Base-by-base conservation (phyloP, 2,329 filamentous ascomycete genomes). In the Calonectria pseudoturangicola region DNA sequence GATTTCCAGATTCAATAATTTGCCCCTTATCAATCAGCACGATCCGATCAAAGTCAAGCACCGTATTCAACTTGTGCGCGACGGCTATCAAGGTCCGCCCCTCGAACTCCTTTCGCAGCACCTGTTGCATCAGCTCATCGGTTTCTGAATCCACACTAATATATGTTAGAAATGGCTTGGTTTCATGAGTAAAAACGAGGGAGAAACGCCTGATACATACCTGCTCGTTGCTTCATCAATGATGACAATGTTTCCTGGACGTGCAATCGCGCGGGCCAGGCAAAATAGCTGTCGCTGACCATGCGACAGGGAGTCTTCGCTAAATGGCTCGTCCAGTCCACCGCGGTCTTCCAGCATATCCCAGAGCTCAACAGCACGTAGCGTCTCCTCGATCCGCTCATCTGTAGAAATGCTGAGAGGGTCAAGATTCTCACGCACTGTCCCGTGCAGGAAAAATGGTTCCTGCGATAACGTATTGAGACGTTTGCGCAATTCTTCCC, bases 151-250 rank as follows among this genome's bases (percentile, higher is more conserved):
- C 75, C 28, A 77, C 75, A 21, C 75, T 77, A 33, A 2, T 1
- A 9, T 30, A 2, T 9, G 63, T 77, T 33, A 77, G 56, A 28
- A 10, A 0, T 9, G 4, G 9, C 15, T 1, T 28, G 18, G 51
- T 36, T 56, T 63, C 3, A 27, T 43, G 47, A 30, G 18, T 15
- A 15, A 0, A 39, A 16, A 58, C 50, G 2, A 33, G n/a, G 1
- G 1, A 4, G 3, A 8, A 5, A 12, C 3, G 16, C 10, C 50
- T 7, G 25, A n/a, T 36, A 51, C 71, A n/a, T 75, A 81, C 82
- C 80, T 85, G 80, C 82, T 86, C 5, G 84, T 86, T 1, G 83
- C 82, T 74, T 87, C 85, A 27, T 87, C 86, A 1, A 87, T 72
- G 9, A 88, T 77, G 0, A 88, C 74, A 2, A 88, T 78, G 39